Evolutionary conservation across 768 basidiomycete genomes (phyloP).

Genomic region (Tulasnella sp.): DNA sequence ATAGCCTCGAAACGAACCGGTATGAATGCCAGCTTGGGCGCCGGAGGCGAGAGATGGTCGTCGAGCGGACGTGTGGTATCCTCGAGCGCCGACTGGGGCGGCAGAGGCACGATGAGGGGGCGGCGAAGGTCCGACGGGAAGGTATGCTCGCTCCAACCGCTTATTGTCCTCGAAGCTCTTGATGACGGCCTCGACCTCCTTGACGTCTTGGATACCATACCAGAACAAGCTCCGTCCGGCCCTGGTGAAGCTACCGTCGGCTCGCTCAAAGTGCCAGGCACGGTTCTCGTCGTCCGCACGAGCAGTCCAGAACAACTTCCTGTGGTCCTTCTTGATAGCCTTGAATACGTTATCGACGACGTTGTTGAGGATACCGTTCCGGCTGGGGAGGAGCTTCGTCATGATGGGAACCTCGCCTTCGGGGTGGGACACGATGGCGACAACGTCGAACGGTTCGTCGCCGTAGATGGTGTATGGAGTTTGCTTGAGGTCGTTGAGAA

Average conservation of each 20-base stretch:
- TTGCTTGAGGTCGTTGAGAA: slow-evolving; percentile 71
- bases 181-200: slow-evolving; percentile 83
- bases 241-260: slow-evolving; percentile 94
- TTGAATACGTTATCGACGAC: slow-evolving; percentile 97
- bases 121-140: slow-evolving; percentile 75
- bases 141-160: slow-evolving; percentile 78
- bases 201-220: slow-evolving; percentile 89
- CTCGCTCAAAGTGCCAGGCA: slow-evolving; percentile 97
- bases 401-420: slow-evolving; percentile 82
- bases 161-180: slow-evolving; percentile 57
- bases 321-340: slow-evolving; percentile 92
- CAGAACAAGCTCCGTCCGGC: slow-evolving; percentile 93
- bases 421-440: slow-evolving; percentile 91
- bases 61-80: slow-evolving; percentile 54
- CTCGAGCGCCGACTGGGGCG: slow-evolving; percentile 36
- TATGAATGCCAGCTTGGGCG: slow-evolving; percentile 23
- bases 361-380: slow-evolving; percentile 83
- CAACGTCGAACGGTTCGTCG: slow-evolving; percentile 94
- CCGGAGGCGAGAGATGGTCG: slow-evolving; percentile 30
- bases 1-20: slow-evolving; percentile 62
- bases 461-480: slow-evolving; percentile 91
- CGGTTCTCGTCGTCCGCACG: slow-evolving; percentile 94
- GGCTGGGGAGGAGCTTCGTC: slow-evolving; percentile 84
- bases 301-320: slow-evolving; percentile 94
- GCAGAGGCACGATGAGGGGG: slow-evolving; percentile 42